Evolutionary conservation across 1,284 basidiomycete genomes (phyloP), one percentile per base, ranked within the genome.

Genomic region (Ustilago trichophora): DNA sequence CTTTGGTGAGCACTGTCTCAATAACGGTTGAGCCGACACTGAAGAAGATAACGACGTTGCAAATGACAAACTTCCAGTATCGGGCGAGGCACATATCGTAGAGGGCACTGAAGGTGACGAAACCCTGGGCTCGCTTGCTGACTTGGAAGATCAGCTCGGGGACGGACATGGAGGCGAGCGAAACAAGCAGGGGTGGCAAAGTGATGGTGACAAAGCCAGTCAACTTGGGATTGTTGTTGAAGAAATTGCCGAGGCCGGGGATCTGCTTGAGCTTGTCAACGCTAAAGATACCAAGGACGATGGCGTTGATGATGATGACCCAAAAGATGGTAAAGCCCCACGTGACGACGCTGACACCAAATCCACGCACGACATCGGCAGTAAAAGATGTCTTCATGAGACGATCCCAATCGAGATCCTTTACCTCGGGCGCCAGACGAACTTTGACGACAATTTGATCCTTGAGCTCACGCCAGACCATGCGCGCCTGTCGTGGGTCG

Each of bases 321-420:
- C 92, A 96, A 70, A 91, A 88, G 49, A 93, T 83, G 0, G 91
- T 94, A 80, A 93, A 92, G 0, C 83, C 87, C 91, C 91, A 93
- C 40, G 77, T 78, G 50, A 48, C 48, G 16, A 73, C 65, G 48
- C 77, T 76, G 26, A 82, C 72, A 19, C 82, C 55, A 29, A 77
- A 59, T 4, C 77, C 75, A 9, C 82, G 68, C 3, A 82, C 64
- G 13, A 83, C 62, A 46, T 91, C 90, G 16, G 84, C 88, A 38
- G 86, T 87, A 75, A 88, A 90, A 2, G 87, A 86, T 3, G 88
- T 87, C 79, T 88, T 89, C 87, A 91, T 91, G 21, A 92, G 84
- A 53, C 89, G 82, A 18, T 85, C 87, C 92, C 92, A 96, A 73
- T 94, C 90, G 29, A 96, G 82, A 81, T 96, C 92, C 62, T 90